These are phyloP conservation scores for Penstemon barbatus DNA, from an alignment of 257 asterid genomes.

Conservation along the genomic window DNA sequence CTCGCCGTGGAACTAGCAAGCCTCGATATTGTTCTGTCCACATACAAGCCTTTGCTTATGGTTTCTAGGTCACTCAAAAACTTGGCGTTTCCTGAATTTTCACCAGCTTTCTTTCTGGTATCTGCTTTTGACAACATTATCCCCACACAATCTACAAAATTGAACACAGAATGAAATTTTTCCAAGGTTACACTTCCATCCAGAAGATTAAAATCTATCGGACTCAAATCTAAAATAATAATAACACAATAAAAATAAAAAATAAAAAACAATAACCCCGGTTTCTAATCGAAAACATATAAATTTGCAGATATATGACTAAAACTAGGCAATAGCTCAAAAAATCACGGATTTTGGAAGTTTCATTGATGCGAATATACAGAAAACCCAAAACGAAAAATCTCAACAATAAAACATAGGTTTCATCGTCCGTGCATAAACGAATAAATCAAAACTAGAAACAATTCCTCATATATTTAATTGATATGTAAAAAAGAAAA, in stretches of 20 bases:
- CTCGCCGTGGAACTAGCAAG: slow-evolving; percentile 71
- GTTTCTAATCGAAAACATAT: neutral
- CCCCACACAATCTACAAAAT: slow-evolving; percentile 38
- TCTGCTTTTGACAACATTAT: slow-evolving; percentile 63
- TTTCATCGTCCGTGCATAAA: slow-evolving; percentile 28
- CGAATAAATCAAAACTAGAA: slow-evolving; percentile 14
- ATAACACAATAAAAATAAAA: neutral
- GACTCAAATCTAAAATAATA: slow-evolving; percentile 8
- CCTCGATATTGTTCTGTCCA: slow-evolving; percentile 51
- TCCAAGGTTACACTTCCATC: slow-evolving; percentile 20
- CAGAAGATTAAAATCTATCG: slow-evolving; percentile 11
- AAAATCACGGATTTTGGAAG: neutral
- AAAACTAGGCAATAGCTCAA: slow-evolving; percentile 22
- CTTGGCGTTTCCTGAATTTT: slow-evolving; percentile 62
- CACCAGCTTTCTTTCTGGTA: slow-evolving; percentile 63
- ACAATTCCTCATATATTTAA: slow-evolving; percentile 12
- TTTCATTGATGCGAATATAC: slow-evolving; percentile 17
- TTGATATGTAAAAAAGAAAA: neutral
- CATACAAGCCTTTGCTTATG: slow-evolving; percentile 60
- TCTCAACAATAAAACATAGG: slow-evolving; percentile 29
- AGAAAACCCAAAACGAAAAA: slow-evolving; percentile 14
- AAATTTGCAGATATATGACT: neutral
- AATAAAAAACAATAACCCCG: slow-evolving; percentile 12
- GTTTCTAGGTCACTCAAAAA: slow-evolving; percentile 74
- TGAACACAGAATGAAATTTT: slow-evolving; percentile 24